A percentile compares a stretch with the other conserved stretches of the same genome.
These are phyloP conservation scores for Cladosporium sp. DNA, from an alignment of 2,329 filamentous ascomycete species.

Conservation along the genomic window DNA sequence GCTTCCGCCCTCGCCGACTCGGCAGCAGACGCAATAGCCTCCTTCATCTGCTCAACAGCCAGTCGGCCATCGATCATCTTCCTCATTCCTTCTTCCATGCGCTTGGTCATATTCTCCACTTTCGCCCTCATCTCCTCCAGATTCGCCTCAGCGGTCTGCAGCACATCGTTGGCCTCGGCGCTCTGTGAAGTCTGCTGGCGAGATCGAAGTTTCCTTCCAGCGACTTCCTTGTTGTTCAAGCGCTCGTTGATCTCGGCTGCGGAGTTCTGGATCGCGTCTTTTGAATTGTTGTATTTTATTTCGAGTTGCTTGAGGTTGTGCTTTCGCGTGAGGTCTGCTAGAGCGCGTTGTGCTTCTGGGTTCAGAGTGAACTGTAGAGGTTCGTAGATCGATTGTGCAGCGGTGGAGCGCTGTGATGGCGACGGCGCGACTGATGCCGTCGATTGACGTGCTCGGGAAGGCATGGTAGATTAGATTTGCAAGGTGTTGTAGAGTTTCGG, in stretches of 20 bases:
- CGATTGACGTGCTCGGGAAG: not conserved
- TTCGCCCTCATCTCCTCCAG: slow-evolving; percentile 39
- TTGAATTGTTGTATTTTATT: slow-evolving; percentile 45
- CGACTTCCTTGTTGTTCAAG: slow-evolving; percentile 35
- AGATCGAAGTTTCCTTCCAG: slow-evolving; percentile 27
- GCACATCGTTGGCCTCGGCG: slow-evolving; percentile 28
- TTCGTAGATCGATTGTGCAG: slow-evolving; percentile 41
- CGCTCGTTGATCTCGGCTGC: slow-evolving; percentile 56
- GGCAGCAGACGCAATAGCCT: slow-evolving; percentile 41
- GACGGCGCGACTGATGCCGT: not conserved
- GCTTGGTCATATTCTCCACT: slow-evolving; percentile 49
- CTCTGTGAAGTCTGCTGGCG: slow-evolving; percentile 12
- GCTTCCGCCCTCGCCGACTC: slow-evolving; percentile 32
- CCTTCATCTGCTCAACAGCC: slow-evolving; percentile 42
- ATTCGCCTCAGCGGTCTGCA: slow-evolving; percentile 37
- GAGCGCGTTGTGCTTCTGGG: slow-evolving; percentile 39
- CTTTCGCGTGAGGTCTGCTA: slow-evolving; percentile 43
- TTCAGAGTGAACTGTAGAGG: slow-evolving; percentile 51
- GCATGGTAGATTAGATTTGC: not conserved
- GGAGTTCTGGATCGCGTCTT: slow-evolving; percentile 43
- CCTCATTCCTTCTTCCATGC: slow-evolving; percentile 56
- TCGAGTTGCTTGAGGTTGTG: slow-evolving; percentile 44
- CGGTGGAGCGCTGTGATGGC: not conserved
- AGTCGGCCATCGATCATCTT: slow-evolving; percentile 54
- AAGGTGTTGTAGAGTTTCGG: not conserved